Percentiles rank a stretch among this genome's conserved stretches.
Conservation (phyloP, 257 asterid species). For the Petunia axillaris region DNA sequence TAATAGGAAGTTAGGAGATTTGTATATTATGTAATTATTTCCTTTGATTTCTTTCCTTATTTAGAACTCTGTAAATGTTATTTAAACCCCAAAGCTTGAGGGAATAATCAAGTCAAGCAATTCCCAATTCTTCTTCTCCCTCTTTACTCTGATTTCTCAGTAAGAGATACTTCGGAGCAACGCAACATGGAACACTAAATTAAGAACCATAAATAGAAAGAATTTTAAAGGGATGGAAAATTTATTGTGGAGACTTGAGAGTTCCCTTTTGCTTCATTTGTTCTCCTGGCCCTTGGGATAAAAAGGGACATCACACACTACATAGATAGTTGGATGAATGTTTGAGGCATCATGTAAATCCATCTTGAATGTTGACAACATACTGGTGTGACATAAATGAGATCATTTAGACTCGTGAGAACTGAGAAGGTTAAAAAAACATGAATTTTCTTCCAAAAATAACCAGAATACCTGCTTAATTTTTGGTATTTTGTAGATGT, state of each 20-base stretch:
- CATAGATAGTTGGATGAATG: background rate
- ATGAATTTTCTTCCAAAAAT: background rate
- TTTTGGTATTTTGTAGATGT: background rate
- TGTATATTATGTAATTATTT: no score
- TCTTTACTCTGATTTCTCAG: no score
- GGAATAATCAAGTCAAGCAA: no score
- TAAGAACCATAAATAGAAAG: constrained; percentile 4
- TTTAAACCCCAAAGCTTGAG: no score
- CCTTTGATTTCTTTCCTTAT: no score
- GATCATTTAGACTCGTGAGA: background rate
- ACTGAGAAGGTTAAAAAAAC: background rate
- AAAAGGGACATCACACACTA: background rate
- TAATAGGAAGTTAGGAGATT: no score
- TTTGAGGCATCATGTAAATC: background rate
- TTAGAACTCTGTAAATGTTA: no score
- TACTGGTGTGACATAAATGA: background rate
- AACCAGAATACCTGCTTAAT: background rate
- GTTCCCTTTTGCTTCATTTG: background rate
- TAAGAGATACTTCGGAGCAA: background rate
- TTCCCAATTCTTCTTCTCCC: no score
- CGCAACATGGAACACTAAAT: background rate
- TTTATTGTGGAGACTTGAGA: constrained; percentile 1
- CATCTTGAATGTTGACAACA: background rate
- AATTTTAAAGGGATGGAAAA: background rate
- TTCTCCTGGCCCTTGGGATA: background rate